Base-by-base conservation (phyloP, 192 early-diverging fungal genomes). In the Rhizoclosmatium globosum region DNA sequence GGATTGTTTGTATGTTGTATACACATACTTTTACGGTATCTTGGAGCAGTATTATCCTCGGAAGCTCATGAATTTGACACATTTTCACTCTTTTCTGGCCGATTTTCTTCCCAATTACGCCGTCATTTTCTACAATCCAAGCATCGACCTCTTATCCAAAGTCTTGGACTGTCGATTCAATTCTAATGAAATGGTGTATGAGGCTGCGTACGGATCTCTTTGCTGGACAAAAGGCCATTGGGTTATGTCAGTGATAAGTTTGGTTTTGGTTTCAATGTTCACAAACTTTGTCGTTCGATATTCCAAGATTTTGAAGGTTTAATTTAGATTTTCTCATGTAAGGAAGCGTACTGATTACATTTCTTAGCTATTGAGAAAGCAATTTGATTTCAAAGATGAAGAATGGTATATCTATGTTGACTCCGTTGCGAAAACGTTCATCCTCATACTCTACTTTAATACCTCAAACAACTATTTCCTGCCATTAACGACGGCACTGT, bases 231-330 rank as follows among this genome's bases (percentile, higher is more conserved):
- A 1, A 0, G 0, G 48, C 47, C 69, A 71, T 38, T 71, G 69
- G 69, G 1, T 71, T 11, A 13, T 47, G 4, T n/a, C 50, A 0
- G 53, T 57, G 0, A 0, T 71, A 0, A 56, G 47, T 71, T 15
- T 71, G 4, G 38, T n/a, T 48, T 2, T 71, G 0, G 69, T 11
- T 21, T 1, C 47, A n/a, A 46, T n/a, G 17, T 71, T 53, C 39
- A 71, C 69, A 0, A 71, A 71, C 69, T 56, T 4, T 4, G 69
- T 71, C 1, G 69, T 71, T 17, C 69, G 69, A 31, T 71, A 71
- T 47, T 56, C 47, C 69, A 71, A 71, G 53, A 71, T 71, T 71
- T 56, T 71, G 13, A 71, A 71, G 53, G 17, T 53, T 53, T 53
- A 53, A 53, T 53, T 53, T 53, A 53, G 6, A 17, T 53, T 53